Conservation (phyloP, 768 basidiomycete species). For the Tephrocybe sp. region DNA sequence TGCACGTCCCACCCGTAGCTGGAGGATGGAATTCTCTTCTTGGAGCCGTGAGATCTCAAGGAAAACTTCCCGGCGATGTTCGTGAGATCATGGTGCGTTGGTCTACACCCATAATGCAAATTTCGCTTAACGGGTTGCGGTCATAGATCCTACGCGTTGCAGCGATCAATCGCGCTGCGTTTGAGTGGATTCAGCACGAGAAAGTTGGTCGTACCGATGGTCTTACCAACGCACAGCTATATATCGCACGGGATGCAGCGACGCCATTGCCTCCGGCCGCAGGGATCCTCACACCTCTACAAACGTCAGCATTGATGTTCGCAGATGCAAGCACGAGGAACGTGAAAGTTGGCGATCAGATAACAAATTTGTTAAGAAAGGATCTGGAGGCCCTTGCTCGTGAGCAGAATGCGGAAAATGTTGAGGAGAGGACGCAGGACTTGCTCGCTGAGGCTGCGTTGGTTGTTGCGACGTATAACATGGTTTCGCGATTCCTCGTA, state of each 20-base stretch:
- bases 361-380: constrained; percentile 37
- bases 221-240: constrained; percentile 51
- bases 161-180: constrained; percentile 46
- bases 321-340: constrained; percentile 56
- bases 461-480: constrained; percentile 57
- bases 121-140: background rate
- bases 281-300: constrained; percentile 42
- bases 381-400: constrained; percentile 27
- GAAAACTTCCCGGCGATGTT: constrained; percentile 43
- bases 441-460: constrained; percentile 54
- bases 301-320: constrained; percentile 52
- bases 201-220: constrained; percentile 47
- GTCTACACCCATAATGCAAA: background rate
- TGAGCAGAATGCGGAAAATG: constrained; percentile 18
- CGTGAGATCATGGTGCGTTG: constrained; percentile 47
- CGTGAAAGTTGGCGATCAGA: constrained; percentile 39
- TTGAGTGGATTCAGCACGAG: constrained; percentile 59
- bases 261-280: constrained; percentile 37
- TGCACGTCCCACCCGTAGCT: constrained; percentile 47
- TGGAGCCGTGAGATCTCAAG: constrained; percentile 47
- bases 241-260: constrained; percentile 46
- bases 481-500: constrained; percentile 67
- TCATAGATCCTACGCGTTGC: constrained; percentile 48
- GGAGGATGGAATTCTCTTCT: constrained; percentile 50
- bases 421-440: constrained; percentile 33